Percentiles rank a stretch among this genome's conserved stretches.
Conservation (phyloP, 2,329 filamentous ascomycete genomes). For the Apiospora aurea region DNA sequence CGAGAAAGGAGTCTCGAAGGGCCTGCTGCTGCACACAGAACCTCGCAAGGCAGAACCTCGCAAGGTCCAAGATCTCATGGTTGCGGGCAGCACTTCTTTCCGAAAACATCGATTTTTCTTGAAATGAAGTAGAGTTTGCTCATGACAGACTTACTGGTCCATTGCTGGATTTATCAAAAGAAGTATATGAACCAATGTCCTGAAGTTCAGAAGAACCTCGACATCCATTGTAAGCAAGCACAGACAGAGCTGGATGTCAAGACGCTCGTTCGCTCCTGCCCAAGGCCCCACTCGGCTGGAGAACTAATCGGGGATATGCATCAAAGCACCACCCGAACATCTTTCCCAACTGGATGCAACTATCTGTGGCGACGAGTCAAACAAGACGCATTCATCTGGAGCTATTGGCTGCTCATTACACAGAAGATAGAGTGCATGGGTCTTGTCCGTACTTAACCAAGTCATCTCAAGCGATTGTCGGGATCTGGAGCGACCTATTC, state of each 20-base stretch:
- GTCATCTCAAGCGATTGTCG: not conserved
- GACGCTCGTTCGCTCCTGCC: not conserved
- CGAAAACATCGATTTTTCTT: not conserved
- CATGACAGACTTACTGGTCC: not conserved
- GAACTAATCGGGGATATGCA: slow-evolving; percentile 7
- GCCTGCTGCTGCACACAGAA: not conserved
- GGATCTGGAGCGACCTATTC: not conserved
- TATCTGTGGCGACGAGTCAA: slow-evolving; percentile 11
- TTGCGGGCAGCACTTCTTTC: not conserved
- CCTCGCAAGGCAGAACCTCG: not conserved
- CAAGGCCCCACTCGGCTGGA: not conserved
- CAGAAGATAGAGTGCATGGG: not conserved
- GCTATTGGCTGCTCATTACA: not conserved
- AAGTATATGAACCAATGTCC: not conserved
- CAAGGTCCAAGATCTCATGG: not conserved
- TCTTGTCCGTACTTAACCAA: not conserved
- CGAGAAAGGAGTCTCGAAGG: not conserved
- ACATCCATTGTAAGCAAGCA: not conserved
- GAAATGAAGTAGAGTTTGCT: not conserved
- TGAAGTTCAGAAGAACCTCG: not conserved
- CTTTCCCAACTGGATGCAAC: not conserved
- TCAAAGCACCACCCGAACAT: not conserved
- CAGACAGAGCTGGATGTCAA: not conserved
- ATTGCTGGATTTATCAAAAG: not conserved
- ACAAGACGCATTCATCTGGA: not conserved